Base-by-base conservation (phyloP, 345 rosid species). In the Lepidium sativum region DNA sequence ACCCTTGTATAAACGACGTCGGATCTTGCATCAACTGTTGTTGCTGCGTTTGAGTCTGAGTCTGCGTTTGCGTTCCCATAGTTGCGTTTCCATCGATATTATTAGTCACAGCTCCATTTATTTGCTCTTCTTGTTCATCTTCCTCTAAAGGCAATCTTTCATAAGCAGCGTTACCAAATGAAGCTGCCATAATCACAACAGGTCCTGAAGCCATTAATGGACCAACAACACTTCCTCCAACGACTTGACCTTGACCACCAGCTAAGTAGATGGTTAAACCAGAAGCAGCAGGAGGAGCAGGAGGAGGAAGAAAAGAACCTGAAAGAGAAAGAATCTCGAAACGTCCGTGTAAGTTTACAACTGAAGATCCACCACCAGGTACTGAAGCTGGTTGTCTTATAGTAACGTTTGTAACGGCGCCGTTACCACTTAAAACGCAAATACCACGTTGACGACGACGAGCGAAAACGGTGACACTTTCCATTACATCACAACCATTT, bases 121-220 rank as follows among this genome's bases (percentile, higher is more conserved):
- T 53, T 43, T 54, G 69, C 54, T 86, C 95, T 54, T 63, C 75
- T 4, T 70, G 74, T 27, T 73, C 77, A 18, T 89, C 95, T 47
- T 90, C 97, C 58, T 90, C 97, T 62, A 87, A 53, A 7, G 97
- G 97, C 72, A 90, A 75, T 67, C 92, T 77, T 77, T 86, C 88
- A 52, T 88, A 92, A n/a, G 96, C 91, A n/a, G 98, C 98, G 84
- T 92, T 89, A 13, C 98, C 90, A 50, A 92, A 92, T 14, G 98
- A 92, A 63, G 98, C 98, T 1, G 96, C 96, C 95, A 92, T 89
- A 54, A 92, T 73, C 59, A 92, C 90, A 39, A 89, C 91, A 38
- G 96, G 98, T 7, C 98, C 98, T 0, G 88, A 85, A 3, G 98
- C 92, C 43, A 82, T 25, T 2, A 92, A 89, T 29, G 87, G 87